Conservation (phyloP, 768 basidiomycete genomes). For the Leccinum truebloodii region DNA sequence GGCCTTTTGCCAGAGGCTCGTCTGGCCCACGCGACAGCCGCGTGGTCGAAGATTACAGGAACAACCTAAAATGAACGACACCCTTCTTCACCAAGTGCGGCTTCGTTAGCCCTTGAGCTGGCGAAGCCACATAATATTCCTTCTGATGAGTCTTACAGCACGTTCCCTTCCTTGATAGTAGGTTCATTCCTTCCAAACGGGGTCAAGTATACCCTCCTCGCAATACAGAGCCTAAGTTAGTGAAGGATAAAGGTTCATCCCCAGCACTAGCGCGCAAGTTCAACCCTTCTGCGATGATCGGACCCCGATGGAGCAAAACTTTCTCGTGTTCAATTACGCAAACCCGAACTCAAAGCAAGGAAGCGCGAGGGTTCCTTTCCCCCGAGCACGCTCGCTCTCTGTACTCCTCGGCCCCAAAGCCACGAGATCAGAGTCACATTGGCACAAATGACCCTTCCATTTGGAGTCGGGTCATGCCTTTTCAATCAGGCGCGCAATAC, state of each 20-base stretch:
- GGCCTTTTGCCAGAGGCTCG: not conserved
- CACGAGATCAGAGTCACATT: not conserved
- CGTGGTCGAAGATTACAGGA: conserved; percentile 3
- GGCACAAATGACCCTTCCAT: conserved; percentile 9
- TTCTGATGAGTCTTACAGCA: not conserved
- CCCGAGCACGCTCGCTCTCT: not conserved
- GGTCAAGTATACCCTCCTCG: not conserved
- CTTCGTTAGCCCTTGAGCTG: not conserved
- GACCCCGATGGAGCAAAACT: conserved; percentile 4
- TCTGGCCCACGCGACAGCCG: conserved; percentile 12
- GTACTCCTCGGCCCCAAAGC: not conserved
- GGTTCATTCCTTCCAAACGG: not conserved
- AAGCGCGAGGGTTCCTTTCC: not conserved
- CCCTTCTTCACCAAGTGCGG: not conserved
- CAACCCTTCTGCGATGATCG: conserved; percentile 11
- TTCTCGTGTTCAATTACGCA: conserved; percentile 3
- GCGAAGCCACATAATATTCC: not conserved
- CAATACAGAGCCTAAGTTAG: not conserved
- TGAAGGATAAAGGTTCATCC: not conserved
- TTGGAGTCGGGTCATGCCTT: not conserved
- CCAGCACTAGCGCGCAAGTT: not conserved
- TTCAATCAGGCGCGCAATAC: not conserved
- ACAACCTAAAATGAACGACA: not conserved
- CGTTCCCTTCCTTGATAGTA: not conserved
- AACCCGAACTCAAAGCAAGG: conserved; percentile 1